Evolutionary conservation across 768 basidiomycete species (phyloP).

Genomic region (Hirschioporus abietinus): DNA sequence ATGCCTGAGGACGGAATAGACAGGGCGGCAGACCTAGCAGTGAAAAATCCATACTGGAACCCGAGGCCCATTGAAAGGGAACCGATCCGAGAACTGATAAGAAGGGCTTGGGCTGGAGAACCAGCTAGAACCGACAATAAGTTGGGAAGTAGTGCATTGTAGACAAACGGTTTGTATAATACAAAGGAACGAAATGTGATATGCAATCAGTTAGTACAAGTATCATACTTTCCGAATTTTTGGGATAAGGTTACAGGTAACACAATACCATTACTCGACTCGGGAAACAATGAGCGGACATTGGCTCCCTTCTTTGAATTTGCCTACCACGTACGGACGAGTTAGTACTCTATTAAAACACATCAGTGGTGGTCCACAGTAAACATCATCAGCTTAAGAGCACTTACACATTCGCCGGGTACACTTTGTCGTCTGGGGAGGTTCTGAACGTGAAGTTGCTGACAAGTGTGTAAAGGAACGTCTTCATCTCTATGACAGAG

Average conservation of each 20-base stretch:
- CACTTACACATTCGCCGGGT: conserved; percentile 59
- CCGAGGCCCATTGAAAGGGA: conserved; percentile 33
- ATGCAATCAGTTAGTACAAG: neutral
- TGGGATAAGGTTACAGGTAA: neutral
- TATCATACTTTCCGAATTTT: neutral
- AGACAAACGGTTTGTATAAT: neutral
- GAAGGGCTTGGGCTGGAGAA: conserved; percentile 27
- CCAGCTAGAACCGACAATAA: conserved; percentile 21
- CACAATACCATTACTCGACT: neutral
- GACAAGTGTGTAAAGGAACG: conserved; percentile 64
- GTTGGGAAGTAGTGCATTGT: neutral
- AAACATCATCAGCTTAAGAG: neutral
- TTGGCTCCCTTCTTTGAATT: conserved; percentile 53
- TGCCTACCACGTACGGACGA: conserved; percentile 53
- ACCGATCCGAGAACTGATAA: conserved; percentile 24
- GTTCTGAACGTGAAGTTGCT: conserved; percentile 58
- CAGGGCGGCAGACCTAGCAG: conserved; percentile 32
- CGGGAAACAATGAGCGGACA: conserved; percentile 49
- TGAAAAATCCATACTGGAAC: conserved; percentile 33
- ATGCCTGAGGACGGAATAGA: conserved; percentile 37
- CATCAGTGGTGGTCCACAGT: conserved; percentile 5
- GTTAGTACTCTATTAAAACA: conserved; percentile 49
- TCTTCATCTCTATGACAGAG: conserved; percentile 80
- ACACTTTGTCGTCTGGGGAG: conserved; percentile 45
- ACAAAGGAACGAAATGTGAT: neutral